Base-by-base conservation (phyloP, 192 early-diverging fungal genomes). In the Coemansia sp. region DNA sequence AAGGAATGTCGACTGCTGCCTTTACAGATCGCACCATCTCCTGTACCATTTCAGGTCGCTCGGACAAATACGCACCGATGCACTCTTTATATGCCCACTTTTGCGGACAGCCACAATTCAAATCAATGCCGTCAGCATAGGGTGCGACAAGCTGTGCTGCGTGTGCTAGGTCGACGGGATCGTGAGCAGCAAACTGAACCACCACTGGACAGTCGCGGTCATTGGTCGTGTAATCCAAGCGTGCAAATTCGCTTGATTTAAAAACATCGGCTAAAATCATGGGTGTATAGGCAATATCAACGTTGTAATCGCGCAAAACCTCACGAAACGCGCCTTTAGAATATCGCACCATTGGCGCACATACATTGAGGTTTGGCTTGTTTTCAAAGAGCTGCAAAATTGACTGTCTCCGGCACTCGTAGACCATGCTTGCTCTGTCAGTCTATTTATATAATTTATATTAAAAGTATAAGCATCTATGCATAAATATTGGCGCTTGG, bases 61-160 rank as follows among this genome's bases (percentile, higher is more conserved):
- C 87, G 85, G 96, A 93, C 58, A 98, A 72, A 62, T 90, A 86
- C 0, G 90, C 83, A 3, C 96, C 96, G 62, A 97, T 93, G 9
- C 85, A 75, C 75, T 97, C 96, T 25, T 91, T 79, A 67, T 92
- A 88, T 0, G 96, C 96, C 94, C 94, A 97, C 74, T 87, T 88
- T 77, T 98, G 96, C 16, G 96, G 96, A 64, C 96, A 98, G 17
- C 96, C 96, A 79, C 94, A 98, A 71, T 98, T 92, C 51, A 92
- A 74, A 51, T 92, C 88, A 55, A 92, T 87, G 3, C 82, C 90
- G 26, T 86, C 85, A 3, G 86, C 85, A 77, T 85, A 95, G 6
- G 88, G 90, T 5, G 92, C 86, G 3, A 89, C 91, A 6, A 96
- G 74, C 59, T 91, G 89, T 0, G 90, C 88, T 0, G 96, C 96